phyloP scores from a whole-genome alignment of 148 eudicot species.

The Diospyros lotus region DNA sequence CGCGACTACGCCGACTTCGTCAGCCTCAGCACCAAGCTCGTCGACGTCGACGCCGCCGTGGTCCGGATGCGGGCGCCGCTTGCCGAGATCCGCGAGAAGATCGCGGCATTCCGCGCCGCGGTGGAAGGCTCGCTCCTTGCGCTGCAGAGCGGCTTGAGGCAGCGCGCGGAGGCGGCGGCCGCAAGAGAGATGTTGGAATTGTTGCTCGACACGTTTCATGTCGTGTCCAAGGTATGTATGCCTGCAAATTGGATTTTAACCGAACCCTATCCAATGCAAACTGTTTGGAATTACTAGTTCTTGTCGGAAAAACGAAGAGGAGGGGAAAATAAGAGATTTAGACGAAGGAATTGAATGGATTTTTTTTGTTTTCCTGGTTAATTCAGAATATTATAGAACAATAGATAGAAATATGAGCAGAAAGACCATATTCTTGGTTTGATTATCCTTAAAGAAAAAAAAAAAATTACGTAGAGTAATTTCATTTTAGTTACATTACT shows the following conservation, averaged over 20 bases:
- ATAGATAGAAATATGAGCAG: too few species aligned
- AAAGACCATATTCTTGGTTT: too few species aligned
- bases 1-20: slow-evolving; percentile 90
- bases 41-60: slow-evolving; percentile 74
- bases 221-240: slow-evolving; percentile 60
- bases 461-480: too few species aligned
- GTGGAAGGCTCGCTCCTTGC: slow-evolving; percentile 56
- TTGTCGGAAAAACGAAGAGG: too few species aligned
- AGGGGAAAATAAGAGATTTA: background rate
- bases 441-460: too few species aligned
- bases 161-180: slow-evolving; percentile 61
- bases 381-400: background rate
- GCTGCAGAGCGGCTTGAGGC: slow-evolving; percentile 47
- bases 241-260: background rate
- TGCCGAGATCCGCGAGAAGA: slow-evolving; percentile 69
- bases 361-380: background rate
- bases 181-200: slow-evolving; percentile 73
- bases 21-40: slow-evolving; percentile 70
- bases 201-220: slow-evolving; percentile 90
- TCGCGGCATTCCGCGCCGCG: slow-evolving; percentile 43
- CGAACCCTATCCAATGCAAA: too few species aligned
- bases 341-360: background rate
- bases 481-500: too few species aligned
- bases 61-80: slow-evolving; percentile 92
- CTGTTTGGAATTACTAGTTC: too few species aligned